phyloP scores from a whole-genome alignment of 2,329 filamentous ascomycete species.

The Elsinoe necatrix region DNA sequence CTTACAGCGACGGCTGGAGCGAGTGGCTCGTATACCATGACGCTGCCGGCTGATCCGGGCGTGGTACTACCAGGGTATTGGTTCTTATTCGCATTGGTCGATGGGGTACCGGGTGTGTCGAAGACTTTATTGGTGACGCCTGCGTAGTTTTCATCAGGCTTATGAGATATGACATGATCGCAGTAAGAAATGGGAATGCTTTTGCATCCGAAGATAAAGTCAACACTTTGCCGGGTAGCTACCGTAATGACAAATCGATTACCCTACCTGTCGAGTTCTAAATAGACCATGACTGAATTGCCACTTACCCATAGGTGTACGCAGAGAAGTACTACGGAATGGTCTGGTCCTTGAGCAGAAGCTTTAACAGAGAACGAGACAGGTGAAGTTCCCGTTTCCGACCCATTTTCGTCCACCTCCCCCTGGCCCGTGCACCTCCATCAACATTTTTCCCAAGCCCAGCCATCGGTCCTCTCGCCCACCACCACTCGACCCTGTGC shows the following conservation, averaged over 20 bases:
- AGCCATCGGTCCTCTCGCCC: background rate
- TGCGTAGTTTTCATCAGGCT: background rate
- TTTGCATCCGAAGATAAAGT: background rate
- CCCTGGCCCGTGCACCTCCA: conserved; percentile 12
- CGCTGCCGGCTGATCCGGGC: conserved; percentile 41
- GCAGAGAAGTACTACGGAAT: no score
- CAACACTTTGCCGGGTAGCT: no score
- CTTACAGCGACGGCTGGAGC: conserved; percentile 26
- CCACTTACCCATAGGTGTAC: no score
- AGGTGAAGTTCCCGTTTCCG: conserved; percentile 1
- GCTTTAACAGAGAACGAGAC: no score
- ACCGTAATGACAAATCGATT: no score
- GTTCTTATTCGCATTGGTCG: conserved; percentile 43
- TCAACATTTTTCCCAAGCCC: conserved; percentile 15
- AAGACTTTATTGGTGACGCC: conserved; percentile 32
- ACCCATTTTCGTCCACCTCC: conserved; percentile 11
- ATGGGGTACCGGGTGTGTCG: conserved; percentile 41
- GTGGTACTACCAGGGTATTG: conserved; percentile 46
- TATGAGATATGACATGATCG: no score
- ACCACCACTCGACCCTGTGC: conserved; percentile 15
- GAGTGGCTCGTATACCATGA: conserved; percentile 33
- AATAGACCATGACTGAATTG: no score
- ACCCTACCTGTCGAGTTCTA: no score
- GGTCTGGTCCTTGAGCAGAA: background rate
- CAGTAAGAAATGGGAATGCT: no score